Base-by-base conservation (phyloP, 2,329 filamentous ascomycete species). In the Colletotrichum viniferum region DNA sequence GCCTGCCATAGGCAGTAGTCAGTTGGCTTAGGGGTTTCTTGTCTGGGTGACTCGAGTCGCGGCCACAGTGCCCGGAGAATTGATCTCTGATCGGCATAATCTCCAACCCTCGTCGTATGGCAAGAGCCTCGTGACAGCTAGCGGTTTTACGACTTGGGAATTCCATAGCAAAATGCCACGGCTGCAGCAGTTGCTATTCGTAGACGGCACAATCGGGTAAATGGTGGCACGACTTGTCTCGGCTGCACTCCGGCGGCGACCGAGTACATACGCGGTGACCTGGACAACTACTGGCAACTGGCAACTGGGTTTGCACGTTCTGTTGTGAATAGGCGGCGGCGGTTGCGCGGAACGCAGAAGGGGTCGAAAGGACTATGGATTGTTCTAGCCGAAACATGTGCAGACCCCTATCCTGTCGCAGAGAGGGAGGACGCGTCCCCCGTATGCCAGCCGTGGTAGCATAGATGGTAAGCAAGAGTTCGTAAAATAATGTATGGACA, bases 361-460 rank as follows among this genome's bases (percentile, higher is more conserved):
- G 67, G 36, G 55, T 4, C 67, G 14, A 48, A 52, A 63, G 48
- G 43, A 68, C 38, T 28, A 72, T 67, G 62, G 26, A 61, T 62
- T 73, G 69, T 75, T 32, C 73, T 68, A 68, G 73, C 69, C 69
- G 73, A 75, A 75, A 75, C 73, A 73, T 24, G 14, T 34, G 36
- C 24, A 52, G 67, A 63, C 69, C 69, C 73, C 69, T 68, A 63
- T 68, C 28, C n/a, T 48, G 69, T 67, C 56, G 58, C 66, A 58
- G 43, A 73, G 65, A 61, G 26, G 28, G 56, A 73, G 36, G 32
- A 52, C 56, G 58, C 60, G 52, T 38, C 30, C 67, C 71, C 61
- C 38, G n/a, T 24, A 30, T 67, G 34, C 58, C 66, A 16, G 48
- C 18, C 10, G 14, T 34, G 21, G 28, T 56, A 69, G 56, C 43